Base-by-base conservation (phyloP, 129 eudicot genomes). In the Centrapalus pauciflorus region DNA sequence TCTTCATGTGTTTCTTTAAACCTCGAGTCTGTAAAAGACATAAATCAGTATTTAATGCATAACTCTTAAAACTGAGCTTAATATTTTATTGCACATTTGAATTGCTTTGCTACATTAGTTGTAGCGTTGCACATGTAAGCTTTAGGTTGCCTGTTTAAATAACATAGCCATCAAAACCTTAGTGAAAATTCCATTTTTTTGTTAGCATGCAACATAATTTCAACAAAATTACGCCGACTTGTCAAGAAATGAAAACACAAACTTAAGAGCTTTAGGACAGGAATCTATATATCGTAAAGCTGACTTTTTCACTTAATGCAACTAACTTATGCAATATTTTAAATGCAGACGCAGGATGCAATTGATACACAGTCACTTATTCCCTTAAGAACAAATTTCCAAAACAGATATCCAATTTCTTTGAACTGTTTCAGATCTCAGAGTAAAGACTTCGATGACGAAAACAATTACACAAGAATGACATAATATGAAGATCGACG, bases 1-100 rank as follows among this genome's bases (percentile, higher is more conserved):
- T 83, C 82, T 83, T 83, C 85, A 83, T 41, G 59, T 83, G 88
- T 30, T 83, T 83, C 85, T 83, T 83, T 34, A 83, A 64, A 7
- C 88, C 88, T 67, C 88, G 46, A 9, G 88, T 82, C 88, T 83
- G 27, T 26, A 12, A 56, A 70, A 27, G 12, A 0, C 7, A 7
- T 23, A 9, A 6, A 34, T 4, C 25, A 25, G 13, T 23, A 14
- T 20, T n/a, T 51, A 0, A n/a, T n/a, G n/a, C n/a, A n/a, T n/a
- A n/a, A n/a, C n/a, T n/a, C n/a, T n/a, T n/a, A n/a, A n/a, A n/a
- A n/a, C n/a, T n/a, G n/a, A n/a, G n/a, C n/a, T n/a, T n/a, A n/a
- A n/a, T n/a, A n/a, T n/a, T n/a, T n/a, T n/a, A n/a, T n/a, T n/a
- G n/a, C n/a, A n/a, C n/a, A n/a, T n/a, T n/a, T n/a, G n/a, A n/a